Evolutionary conservation across 441 rosid genomes (phyloP).

Genomic region (Iberis amara): DNA sequence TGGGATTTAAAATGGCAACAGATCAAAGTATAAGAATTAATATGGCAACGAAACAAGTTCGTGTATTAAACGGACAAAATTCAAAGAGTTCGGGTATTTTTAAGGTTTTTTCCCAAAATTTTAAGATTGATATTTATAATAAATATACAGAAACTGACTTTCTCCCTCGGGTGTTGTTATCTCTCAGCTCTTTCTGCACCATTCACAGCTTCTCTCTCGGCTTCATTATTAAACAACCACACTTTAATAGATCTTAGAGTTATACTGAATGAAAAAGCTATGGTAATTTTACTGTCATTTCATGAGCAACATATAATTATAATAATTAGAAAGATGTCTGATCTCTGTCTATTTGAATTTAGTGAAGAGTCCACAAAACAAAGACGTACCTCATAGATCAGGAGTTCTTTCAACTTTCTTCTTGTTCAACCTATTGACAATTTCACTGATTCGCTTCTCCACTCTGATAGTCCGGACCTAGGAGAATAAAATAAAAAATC

Average conservation of each 20-base stretch:
- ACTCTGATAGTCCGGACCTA: conserved; percentile 89
- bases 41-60: too few species aligned
- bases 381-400: conserved; percentile 68
- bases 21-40: too few species aligned
- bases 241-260: background rate
- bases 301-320: background rate
- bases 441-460: conserved; percentile 86
- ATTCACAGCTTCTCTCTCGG: conserved; percentile 84
- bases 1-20: too few species aligned
- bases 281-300: background rate
- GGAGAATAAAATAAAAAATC: conserved; percentile 6
- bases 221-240: conserved; percentile 37
- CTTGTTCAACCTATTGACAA: conserved; percentile 84
- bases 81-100: too few species aligned
- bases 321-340: background rate
- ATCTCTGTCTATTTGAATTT: too few species aligned
- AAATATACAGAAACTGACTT: conserved; percentile 51
- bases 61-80: too few species aligned
- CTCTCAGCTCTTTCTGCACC: conserved; percentile 91
- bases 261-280: background rate
- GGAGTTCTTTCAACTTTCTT: conserved; percentile 85
- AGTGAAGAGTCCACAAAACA: conserved; percentile 3
- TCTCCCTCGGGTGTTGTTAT: conserved; percentile 71
- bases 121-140: too few species aligned
- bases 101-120: too few species aligned